Base-by-base conservation (phyloP, 2,329 filamentous ascomycete genomes). In the Cyphellophora attinorum region DNA sequence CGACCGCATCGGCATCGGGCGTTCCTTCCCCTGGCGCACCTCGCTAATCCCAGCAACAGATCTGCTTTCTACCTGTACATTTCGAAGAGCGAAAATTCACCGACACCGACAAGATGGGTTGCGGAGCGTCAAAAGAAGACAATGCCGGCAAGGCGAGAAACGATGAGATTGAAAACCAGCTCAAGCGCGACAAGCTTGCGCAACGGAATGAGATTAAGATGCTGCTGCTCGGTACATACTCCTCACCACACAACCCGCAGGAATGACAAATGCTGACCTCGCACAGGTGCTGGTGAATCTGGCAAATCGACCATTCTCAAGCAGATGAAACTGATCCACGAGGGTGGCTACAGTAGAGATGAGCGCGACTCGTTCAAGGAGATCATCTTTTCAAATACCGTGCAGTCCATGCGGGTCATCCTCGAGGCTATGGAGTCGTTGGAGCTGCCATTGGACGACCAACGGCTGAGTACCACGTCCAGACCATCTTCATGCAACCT, bases 171-270 rank as follows among this genome's bases (percentile, higher is more conserved):
- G 91, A 98, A 69, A 96, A 95, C 64, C 89, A 96, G 72, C 72
- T 96, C 60, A 96, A 95, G 77, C 77, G 85, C 62, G 91, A 98
- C 60, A 93, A 93, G 68, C 84, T 96, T 84, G 82, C 93, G 73
- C 88, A 95, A 70, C 81, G 89, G 55, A 98, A 98, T 54, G 91
- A 98, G 68, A 98, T 98, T 72, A 98, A 98, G 77, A 96, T 98
- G 91, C 73, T 98, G 54, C 76, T 98, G 55, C 80, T 98, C 55
- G 91, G 91, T 95, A 76, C 58, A 79, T 71, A 41, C 14, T 17
- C 14, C 10, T 3, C 29, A 5, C 27, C 27, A 3, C 5, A 12
- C 17, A 15, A 21, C 38, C 19, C 19, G 48, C 45, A 47, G 42
- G n/a, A 3, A 27, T 27, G 25, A 6, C 27, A 12, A 10, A 12